Evolutionary conservation across 2,329 filamentous ascomycete genomes (phyloP).

Genomic region (Gliomastix tumulicola): DNA sequence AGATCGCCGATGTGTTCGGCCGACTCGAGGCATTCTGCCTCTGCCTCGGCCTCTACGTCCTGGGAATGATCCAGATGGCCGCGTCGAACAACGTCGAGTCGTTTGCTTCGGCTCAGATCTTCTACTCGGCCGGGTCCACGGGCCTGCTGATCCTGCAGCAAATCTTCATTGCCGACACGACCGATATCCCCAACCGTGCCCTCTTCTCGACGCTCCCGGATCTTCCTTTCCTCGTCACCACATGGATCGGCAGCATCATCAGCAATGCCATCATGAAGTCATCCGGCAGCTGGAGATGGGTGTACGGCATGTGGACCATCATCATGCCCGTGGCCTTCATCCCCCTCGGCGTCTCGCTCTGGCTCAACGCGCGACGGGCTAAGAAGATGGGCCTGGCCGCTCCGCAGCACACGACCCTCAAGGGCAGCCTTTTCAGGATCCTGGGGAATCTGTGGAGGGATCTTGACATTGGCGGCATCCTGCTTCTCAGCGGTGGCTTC

Average conservation of each 20-base stretch:
- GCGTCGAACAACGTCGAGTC: constrained; percentile 45
- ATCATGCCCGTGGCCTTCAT: constrained; percentile 49
- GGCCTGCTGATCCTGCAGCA: constrained; percentile 55
- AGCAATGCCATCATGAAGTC: constrained; percentile 26
- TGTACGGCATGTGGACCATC: constrained; percentile 54
- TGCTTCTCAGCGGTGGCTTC: constrained; percentile 47
- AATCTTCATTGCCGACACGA: constrained; percentile 59
- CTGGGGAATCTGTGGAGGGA: constrained; percentile 47
- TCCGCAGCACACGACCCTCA: constrained; percentile 19
- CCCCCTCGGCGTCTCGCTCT: constrained; percentile 44
- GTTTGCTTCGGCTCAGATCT: constrained; percentile 48
- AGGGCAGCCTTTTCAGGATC: constrained; percentile 36
- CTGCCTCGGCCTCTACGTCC: constrained; percentile 43
- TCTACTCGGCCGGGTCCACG: constrained; percentile 53
- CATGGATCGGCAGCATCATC: constrained; percentile 45
- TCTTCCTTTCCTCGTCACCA: constrained; percentile 52
- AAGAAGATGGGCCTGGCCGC: constrained; percentile 27
- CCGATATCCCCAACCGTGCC: constrained; percentile 51
- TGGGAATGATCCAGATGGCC: constrained; percentile 53
- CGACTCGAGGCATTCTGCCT: constrained; percentile 51
- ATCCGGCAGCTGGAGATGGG: constrained; percentile 50
- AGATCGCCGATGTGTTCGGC: constrained; percentile 56
- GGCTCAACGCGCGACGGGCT: constrained; percentile 42
- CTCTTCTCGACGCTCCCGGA: constrained; percentile 52
- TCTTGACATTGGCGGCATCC: constrained; percentile 48